These are phyloP conservation scores for Alternaria sp. DNA, from an alignment of 2,329 filamentous ascomycete species.

Conservation along the genomic window DNA sequence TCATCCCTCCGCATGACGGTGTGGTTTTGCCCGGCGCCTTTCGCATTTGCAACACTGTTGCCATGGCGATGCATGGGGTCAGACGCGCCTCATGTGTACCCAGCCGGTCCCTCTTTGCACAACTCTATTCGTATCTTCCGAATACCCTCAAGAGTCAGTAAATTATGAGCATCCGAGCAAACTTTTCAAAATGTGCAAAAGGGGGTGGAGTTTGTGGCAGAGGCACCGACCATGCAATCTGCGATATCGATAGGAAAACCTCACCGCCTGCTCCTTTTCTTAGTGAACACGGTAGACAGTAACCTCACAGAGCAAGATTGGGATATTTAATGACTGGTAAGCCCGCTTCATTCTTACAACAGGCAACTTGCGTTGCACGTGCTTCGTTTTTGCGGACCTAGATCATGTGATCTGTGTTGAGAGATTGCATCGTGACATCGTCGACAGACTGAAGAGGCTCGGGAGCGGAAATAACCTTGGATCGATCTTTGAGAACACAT, in stretches of 20 bases:
- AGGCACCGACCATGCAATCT: constrained; percentile 15
- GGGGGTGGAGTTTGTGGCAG: constrained; percentile 11
- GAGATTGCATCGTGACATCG: not conserved
- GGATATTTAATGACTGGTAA: not conserved
- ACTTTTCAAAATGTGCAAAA: constrained; percentile 8
- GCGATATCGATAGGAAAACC: constrained; percentile 9
- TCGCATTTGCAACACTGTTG: constrained; percentile 6
- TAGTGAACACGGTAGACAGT: not conserved
- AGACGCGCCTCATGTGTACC: constrained; percentile 15
- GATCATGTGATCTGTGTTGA: not conserved
- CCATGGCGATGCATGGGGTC: constrained; percentile 17
- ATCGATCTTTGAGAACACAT: too few relatives aligned
- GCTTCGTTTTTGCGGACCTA: not conserved
- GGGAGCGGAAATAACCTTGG: not conserved
- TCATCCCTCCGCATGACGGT: not conserved
- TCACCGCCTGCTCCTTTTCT: constrained; percentile 5
- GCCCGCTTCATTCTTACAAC: not conserved
- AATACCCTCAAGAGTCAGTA: not conserved
- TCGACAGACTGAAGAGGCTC: not conserved
- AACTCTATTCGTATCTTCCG: constrained; percentile 3
- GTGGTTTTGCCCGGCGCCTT: not conserved
- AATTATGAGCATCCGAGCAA: not conserved
- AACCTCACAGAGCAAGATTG: not conserved
- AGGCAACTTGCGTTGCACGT: not conserved
- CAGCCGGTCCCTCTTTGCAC: constrained; percentile 7